Percentiles rank a stretch among this genome's conserved stretches.
Conservation (phyloP, 2,329 filamentous ascomycete genomes). For the Didymosphaeria variabile region DNA sequence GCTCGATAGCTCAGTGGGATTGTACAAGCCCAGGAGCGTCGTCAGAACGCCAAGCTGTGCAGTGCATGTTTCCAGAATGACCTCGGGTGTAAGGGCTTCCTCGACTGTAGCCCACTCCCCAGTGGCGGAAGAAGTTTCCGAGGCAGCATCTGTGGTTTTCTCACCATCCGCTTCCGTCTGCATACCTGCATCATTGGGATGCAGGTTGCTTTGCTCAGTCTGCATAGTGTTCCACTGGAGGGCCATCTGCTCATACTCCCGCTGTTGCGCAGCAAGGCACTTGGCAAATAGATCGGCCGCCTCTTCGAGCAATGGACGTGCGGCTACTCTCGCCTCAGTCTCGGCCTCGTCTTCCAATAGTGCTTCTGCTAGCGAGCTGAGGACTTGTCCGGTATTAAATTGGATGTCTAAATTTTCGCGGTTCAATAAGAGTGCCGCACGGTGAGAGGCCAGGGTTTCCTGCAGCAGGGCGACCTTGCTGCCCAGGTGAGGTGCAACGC, state of each 20-base stretch:
- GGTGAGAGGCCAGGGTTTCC: constrained; percentile 70
- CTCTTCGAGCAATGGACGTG: constrained; percentile 66
- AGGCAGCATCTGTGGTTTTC: constrained; percentile 36
- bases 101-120: constrained; percentile 74
- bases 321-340: constrained; percentile 52
- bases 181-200: constrained; percentile 30
- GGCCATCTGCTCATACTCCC: constrained; percentile 55
- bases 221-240: constrained; percentile 43
- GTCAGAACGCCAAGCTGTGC: constrained; percentile 65
- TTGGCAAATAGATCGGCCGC: constrained; percentile 67
- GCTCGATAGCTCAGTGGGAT: constrained; percentile 57
- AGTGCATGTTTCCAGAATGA: constrained; percentile 73
- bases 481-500: constrained; percentile 67
- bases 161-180: constrained; percentile 16
- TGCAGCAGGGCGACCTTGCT: constrained; percentile 64
- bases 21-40: constrained; percentile 59
- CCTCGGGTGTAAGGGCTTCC: constrained; percentile 70
- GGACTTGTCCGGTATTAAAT: constrained; percentile 76
- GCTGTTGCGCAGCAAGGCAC: constrained; percentile 56
- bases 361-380: constrained; percentile 71
- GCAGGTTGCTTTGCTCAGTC: constrained; percentile 30
- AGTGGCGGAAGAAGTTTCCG: constrained; percentile 44
- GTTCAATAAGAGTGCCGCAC: constrained; percentile 66
- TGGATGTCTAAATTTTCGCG: constrained; percentile 72
- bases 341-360: constrained; percentile 62